Percentiles rank a stretch among this genome's conserved stretches.
Conservation (phyloP, 768 basidiomycete species). For the Leucosporidium yakuticum region DNA sequence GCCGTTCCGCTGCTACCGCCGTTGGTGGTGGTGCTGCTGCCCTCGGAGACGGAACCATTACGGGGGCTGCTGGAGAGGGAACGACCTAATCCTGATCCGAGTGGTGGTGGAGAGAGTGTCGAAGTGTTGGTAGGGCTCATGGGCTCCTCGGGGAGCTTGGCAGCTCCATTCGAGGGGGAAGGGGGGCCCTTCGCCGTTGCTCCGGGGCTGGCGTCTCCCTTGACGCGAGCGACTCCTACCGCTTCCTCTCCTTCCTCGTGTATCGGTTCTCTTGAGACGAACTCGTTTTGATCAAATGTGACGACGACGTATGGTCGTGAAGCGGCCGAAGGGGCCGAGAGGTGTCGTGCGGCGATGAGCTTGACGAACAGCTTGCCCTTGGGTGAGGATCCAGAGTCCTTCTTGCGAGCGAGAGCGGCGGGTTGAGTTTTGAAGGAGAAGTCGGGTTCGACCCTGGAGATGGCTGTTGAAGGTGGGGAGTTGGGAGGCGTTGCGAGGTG, state of each 20-base stretch:
- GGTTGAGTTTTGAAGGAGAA: slow-evolving; percentile 31
- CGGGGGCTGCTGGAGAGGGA: background rate
- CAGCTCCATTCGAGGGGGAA: background rate
- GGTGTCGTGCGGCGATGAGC: slow-evolving; percentile 79
- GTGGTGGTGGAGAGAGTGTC: background rate
- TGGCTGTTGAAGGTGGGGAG: slow-evolving; percentile 9
- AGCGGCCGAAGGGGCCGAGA: slow-evolving; percentile 60
- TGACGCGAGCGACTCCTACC: slow-evolving; percentile 48
- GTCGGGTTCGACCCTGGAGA: slow-evolving; percentile 30
- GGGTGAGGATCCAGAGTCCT: slow-evolving; percentile 23
- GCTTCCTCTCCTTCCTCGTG: slow-evolving; percentile 59
- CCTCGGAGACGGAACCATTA: background rate
- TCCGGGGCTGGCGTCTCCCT: background rate
- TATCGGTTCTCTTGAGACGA: slow-evolving; percentile 83
- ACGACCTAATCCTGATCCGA: background rate
- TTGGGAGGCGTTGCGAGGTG: background rate
- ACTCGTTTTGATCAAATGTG: slow-evolving; percentile 98
- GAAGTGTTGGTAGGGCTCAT: background rate
- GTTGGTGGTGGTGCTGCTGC: too few relatives aligned
- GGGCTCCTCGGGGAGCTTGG: background rate
- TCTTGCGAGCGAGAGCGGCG: slow-evolving; percentile 4
- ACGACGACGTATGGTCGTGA: slow-evolving; percentile 89
- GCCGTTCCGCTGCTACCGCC: background rate
- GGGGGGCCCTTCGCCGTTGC: too few relatives aligned
- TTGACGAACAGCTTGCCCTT: slow-evolving; percentile 82